A percentile compares a stretch with the other conserved stretches of the same genome.
These are phyloP conservation scores for Aspergillus kassunensis DNA, from an alignment of 495 filamentous ascomycete genomes.

Conservation along the genomic window DNA sequence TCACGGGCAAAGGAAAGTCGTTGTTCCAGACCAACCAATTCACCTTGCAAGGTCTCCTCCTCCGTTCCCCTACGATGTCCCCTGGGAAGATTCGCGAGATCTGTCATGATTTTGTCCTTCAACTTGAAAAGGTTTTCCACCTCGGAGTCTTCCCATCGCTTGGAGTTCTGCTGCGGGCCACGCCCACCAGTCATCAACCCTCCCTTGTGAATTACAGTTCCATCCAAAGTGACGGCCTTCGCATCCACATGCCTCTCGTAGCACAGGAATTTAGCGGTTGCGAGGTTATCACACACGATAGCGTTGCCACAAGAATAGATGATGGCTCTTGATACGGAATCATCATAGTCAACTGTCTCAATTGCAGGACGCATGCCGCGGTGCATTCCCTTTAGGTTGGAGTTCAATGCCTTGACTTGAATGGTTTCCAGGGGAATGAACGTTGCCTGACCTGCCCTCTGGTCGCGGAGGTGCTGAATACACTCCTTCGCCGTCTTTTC, in stretches of 20 bases:
- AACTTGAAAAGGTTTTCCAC: conserved; percentile 72
- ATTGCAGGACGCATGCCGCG: conserved; percentile 85
- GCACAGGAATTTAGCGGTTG: conserved; percentile 82
- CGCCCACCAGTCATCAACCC: conserved; percentile 96
- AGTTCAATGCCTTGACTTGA: conserved; percentile 83
- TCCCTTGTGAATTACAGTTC: conserved; percentile 93
- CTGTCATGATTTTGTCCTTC: conserved; percentile 65
- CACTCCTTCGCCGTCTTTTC: conserved; percentile 93
- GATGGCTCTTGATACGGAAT: conserved; percentile 82
- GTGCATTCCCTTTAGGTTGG: conserved; percentile 83
- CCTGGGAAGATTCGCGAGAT: conserved; percentile 72
- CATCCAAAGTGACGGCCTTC: conserved; percentile 90
- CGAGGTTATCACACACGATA: conserved; percentile 87
- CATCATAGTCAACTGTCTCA: conserved; percentile 93
- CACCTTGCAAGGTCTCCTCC: conserved; percentile 76
- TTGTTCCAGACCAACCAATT: conserved; percentile 79
- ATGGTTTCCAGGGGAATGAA: conserved; percentile 97
- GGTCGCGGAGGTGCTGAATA: conserved; percentile 89
- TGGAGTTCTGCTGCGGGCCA: conserved; percentile 66
- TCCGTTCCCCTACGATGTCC: conserved; percentile 65
- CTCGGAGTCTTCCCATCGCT: conserved; percentile 85
- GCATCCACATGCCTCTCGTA: conserved; percentile 82
- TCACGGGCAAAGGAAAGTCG: conserved; percentile 65
- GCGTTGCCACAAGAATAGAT: conserved; percentile 91
- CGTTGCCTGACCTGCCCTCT: conserved; percentile 76